Conservation (phyloP, 1,284 basidiomycete species). For the Boletellus dicymbophilus region DNA sequence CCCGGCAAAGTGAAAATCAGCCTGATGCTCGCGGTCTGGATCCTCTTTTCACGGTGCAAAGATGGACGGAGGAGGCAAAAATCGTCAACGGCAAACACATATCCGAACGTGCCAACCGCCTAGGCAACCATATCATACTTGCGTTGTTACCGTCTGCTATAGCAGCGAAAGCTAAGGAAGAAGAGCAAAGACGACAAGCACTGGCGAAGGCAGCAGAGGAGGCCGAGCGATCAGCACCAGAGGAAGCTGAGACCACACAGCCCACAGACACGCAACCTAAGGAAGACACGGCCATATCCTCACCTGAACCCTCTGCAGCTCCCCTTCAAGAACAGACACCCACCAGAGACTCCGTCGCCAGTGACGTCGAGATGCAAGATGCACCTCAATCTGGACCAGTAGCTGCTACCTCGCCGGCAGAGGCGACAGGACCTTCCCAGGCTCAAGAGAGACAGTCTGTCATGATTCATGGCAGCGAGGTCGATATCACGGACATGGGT, state of each 20-base stretch:
- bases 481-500: constrained; percentile 98
- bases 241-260: constrained; percentile 31
- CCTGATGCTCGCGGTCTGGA: constrained; percentile 63
- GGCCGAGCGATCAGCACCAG: constrained; percentile 22
- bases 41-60: constrained; percentile 81
- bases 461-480: constrained; percentile 88
- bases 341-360: constrained; percentile 12
- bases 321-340: constrained; percentile 14
- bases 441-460: constrained; percentile 71
- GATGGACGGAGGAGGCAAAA: constrained; percentile 91
- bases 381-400: constrained; percentile 17
- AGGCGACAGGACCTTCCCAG: constrained; percentile 35
- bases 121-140: constrained; percentile 76
- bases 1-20: constrained; percentile 48
- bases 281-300: constrained; percentile 9
- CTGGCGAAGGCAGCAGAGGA: constrained; percentile 42
- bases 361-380: constrained; percentile 33
- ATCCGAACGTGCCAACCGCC: constrained; percentile 63
- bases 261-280: constrained; percentile 14
- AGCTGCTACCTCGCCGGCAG: constrained; percentile 14
- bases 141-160: constrained; percentile 83
- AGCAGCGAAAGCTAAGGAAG: constrained; percentile 56
- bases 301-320: constrained; percentile 6
- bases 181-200: constrained; percentile 49
- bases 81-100: constrained; percentile 78